Evolutionary conservation across 345 rosid genomes (phyloP).

Genomic region (Aurinia saxatilis): DNA sequence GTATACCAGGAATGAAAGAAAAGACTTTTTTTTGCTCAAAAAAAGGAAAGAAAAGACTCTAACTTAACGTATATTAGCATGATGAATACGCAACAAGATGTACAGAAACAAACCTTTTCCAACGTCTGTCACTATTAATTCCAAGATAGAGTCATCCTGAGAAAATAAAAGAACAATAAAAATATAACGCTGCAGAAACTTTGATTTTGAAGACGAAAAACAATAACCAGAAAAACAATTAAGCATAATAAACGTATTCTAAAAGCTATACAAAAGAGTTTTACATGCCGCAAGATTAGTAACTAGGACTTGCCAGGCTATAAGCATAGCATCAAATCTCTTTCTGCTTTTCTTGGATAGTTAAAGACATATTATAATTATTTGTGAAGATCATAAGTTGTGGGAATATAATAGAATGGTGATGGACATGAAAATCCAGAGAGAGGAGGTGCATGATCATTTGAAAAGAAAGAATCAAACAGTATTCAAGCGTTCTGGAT

Average conservation of each 20-base stretch:
- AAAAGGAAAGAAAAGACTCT: too few relatives aligned
- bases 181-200: neutral
- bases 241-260: neutral
- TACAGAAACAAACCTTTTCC: constrained; percentile 52
- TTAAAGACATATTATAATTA: neutral
- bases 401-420: neutral
- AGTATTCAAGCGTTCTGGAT: neutral
- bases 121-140: constrained; percentile 59
- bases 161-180: constrained; percentile 12
- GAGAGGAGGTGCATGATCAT: neutral
- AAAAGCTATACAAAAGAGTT: constrained; percentile 1
- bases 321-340: neutral
- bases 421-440: neutral
- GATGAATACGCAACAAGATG: neutral
- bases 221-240: neutral
- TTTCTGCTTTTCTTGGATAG: neutral
- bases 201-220: constrained; percentile 12
- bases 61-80: neutral
- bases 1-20: neutral
- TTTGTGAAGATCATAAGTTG: neutral
- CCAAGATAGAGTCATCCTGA: constrained; percentile 61
- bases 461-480: constrained; percentile 1
- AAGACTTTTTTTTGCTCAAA: too few relatives aligned
- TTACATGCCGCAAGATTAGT: constrained; percentile 11
- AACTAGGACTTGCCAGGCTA: constrained; percentile 10